phyloP scores from a whole-genome alignment of 805 yeast genomes.

The Saccharomyces paradoxus region DNA sequence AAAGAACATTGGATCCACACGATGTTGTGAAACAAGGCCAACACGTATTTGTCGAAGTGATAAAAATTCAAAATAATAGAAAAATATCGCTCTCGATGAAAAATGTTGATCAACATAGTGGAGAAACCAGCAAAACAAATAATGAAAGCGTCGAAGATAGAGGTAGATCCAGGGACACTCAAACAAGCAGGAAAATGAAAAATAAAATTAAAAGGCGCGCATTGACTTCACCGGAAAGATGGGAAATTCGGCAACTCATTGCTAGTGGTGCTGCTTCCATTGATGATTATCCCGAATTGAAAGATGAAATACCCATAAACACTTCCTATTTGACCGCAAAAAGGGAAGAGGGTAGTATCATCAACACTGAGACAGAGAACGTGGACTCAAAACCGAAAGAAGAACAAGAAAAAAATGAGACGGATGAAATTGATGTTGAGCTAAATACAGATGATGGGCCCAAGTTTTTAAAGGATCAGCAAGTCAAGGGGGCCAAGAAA shows the following conservation, averaged over 20 bases:
- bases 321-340: slow-evolving; percentile 1
- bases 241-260: slow-evolving; percentile 81
- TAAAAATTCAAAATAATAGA: slow-evolving; percentile 37
- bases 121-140: slow-evolving; percentile 30
- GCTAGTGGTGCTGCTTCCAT: slow-evolving; percentile 68
- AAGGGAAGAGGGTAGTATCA: slow-evolving; percentile 15
- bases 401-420: slow-evolving; percentile 22
- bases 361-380: slow-evolving; percentile 7
- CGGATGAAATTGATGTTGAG: slow-evolving; percentile 62
- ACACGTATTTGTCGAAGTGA: slow-evolving; percentile 55
- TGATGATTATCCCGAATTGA: slow-evolving; percentile 60
- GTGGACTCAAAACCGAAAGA: slow-evolving; percentile 4
- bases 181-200: slow-evolving; percentile 1
- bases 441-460: slow-evolving; percentile 58
- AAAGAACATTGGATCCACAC: slow-evolving; percentile 47
- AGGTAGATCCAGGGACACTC: slow-evolving; percentile 6
- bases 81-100: slow-evolving; percentile 58
- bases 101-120: slow-evolving; percentile 63
- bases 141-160: slow-evolving; percentile 6
- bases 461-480: slow-evolving; percentile 52
- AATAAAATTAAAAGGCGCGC: slow-evolving; percentile 32
- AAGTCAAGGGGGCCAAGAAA: slow-evolving; percentile 19
- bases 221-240: slow-evolving; percentile 76
- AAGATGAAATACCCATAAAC: slow-evolving; percentile 30
- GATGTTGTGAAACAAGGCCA: slow-evolving; percentile 53